Evolutionary conservation across 495 filamentous ascomycete genomes (phyloP).

Genomic region (Tuber umbilicatum): DNA sequence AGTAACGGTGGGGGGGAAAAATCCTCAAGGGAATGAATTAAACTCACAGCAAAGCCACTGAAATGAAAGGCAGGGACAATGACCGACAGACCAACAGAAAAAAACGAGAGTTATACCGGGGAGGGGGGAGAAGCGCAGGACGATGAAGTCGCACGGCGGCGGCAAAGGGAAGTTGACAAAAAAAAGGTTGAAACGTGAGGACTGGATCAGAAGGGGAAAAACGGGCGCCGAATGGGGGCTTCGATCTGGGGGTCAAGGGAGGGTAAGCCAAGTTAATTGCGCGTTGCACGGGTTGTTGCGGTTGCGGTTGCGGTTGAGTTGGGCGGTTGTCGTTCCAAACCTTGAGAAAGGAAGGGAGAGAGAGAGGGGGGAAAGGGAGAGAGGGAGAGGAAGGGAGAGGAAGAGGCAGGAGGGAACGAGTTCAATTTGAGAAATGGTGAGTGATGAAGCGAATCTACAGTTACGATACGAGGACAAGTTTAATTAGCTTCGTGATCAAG

Average conservation of each 20-base stretch:
- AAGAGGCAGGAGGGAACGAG: not conserved
- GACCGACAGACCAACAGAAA: constrained; percentile 3
- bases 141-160: constrained; percentile 29
- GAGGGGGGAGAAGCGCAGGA: constrained; percentile 19
- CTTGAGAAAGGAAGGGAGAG: not conserved
- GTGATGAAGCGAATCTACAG: not conserved
- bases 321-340: constrained; percentile 10
- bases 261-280: constrained; percentile 13
- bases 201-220: constrained; percentile 27
- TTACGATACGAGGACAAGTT: not conserved
- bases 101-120: constrained; percentile 14
- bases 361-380: not conserved
- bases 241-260: constrained; percentile 11
- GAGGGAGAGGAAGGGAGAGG: not conserved
- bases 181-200: constrained; percentile 17
- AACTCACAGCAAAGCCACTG: constrained; percentile 15
- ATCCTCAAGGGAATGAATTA: not conserved
- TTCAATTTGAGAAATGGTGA: not conserved
- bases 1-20: not conserved
- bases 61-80: constrained; percentile 24
- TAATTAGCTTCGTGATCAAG: not conserved
- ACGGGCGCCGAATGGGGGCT: constrained; percentile 14
- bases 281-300: constrained; percentile 17
- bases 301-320: constrained; percentile 16
- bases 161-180: constrained; percentile 25